These are phyloP conservation scores for Ananas comosus DNA, from an alignment of 176 grass and related monocot species.

Conservation along the genomic window DNA sequence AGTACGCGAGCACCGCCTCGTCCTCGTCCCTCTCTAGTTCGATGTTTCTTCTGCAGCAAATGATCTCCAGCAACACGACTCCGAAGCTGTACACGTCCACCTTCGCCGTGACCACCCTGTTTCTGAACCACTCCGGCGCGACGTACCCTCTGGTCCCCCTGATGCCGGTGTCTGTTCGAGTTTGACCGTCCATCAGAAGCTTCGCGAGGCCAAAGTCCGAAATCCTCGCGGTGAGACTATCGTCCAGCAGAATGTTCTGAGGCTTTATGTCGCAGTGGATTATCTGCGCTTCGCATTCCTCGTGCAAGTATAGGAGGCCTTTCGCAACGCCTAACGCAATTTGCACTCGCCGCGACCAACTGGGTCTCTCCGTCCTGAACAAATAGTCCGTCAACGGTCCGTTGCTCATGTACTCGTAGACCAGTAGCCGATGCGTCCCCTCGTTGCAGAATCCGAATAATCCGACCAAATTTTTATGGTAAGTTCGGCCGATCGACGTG, in stretches of 20 bases:
- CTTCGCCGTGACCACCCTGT: slow-evolving; percentile 13
- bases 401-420: slow-evolving; percentile 25
- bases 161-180: slow-evolving; percentile 6
- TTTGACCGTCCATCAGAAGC: slow-evolving; percentile 1
- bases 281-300: slow-evolving; percentile 3
- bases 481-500: slow-evolving; percentile 16
- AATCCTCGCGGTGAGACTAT: slow-evolving; percentile 3
- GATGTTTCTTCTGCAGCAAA: not conserved
- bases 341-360: slow-evolving; percentile 2
- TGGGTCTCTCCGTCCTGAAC: not conserved
- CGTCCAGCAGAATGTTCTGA: slow-evolving; percentile 9
- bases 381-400: slow-evolving; percentile 11
- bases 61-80: slow-evolving; percentile 13
- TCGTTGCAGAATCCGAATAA: slow-evolving; percentile 21
- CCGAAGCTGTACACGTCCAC: slow-evolving; percentile 19
- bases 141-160: slow-evolving; percentile 17
- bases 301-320: slow-evolving; percentile 13
- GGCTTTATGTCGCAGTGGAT: slow-evolving; percentile 18
- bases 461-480: slow-evolving; percentile 21
- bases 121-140: slow-evolving; percentile 17
- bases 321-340: not conserved
- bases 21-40: not conserved
- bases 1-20: not conserved
- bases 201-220: slow-evolving; percentile 11
- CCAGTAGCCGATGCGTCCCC: slow-evolving; percentile 10